Percentiles rank a stretch among this genome's conserved stretches.
phyloP scores from a whole-genome alignment of 2,329 filamentous ascomycete genomes.

The Didymella keratinophila region DNA sequence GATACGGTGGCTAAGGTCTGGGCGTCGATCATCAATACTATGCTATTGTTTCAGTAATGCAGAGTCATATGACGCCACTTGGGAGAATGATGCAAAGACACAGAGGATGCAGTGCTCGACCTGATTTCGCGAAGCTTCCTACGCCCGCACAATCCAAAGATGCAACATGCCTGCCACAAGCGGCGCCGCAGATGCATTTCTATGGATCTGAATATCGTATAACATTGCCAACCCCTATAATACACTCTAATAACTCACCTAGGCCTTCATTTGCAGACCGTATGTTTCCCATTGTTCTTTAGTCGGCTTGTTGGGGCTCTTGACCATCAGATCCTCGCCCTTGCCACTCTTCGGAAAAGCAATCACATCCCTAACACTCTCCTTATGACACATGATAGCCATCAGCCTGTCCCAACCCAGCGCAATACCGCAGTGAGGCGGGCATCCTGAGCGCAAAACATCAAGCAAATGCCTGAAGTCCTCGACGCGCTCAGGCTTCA shows the following conservation, averaged over 20 bases:
- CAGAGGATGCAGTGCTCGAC: not conserved
- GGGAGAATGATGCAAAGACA: not conserved
- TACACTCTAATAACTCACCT: not conserved
- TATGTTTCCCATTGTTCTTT: slow-evolving; percentile 67
- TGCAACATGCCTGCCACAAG: not conserved
- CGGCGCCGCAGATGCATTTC: not conserved
- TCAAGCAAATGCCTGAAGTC: slow-evolving; percentile 88
- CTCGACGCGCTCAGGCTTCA: slow-evolving; percentile 73
- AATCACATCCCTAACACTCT: slow-evolving; percentile 90
- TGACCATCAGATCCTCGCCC: slow-evolving; percentile 85
- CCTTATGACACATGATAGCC: slow-evolving; percentile 77
- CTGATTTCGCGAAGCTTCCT: no score
- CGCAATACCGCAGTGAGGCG: slow-evolving; percentile 92
- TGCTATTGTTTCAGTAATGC: not conserved
- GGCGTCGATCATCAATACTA: not conserved
- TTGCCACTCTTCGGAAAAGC: slow-evolving; percentile 94
- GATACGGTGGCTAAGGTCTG: not conserved
- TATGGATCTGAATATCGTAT: not conserved
- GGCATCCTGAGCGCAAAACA: slow-evolving; percentile 84
- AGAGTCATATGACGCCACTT: not conserved
- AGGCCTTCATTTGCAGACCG: slow-evolving; percentile 56
- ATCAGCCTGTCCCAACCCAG: slow-evolving; percentile 89
- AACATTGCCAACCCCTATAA: not conserved
- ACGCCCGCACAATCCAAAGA: no score
- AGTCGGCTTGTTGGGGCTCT: slow-evolving; percentile 75